Evolutionary conservation across 2,329 filamentous ascomycete genomes (phyloP), one percentile per base, ranked within the genome.

Genomic region (Sporothrix pallida): DNA sequence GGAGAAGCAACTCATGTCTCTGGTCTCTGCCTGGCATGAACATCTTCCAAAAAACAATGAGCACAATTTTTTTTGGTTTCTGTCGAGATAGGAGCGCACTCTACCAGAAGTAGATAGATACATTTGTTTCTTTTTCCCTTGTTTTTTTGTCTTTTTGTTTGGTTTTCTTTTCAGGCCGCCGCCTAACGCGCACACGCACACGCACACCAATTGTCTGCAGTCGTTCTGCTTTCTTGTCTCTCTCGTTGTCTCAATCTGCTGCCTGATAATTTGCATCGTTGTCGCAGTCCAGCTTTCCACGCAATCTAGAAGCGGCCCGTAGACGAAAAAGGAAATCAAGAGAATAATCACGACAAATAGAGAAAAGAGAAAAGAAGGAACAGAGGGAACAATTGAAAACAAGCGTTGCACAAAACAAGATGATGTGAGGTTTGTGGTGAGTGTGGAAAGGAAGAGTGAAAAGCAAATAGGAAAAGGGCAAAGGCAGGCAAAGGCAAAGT

Each of bases 81-180:
- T 68, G 44, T 68, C 48, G 65, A 52, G 44, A 68, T 37, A n/a
- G 50, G 46, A 68, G 44, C 50, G 65, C 65, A 31, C 46, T 68
- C 44, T 50, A 31, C 65, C 48, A 50, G 58, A 46, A 20, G 46
- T 37, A 68, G 65, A 52, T 52, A 68, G 65, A 68, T 68, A 68
- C 65, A 68, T 52, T 50, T 68, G n/a, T 23, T 48, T 50, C 63
- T 23, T 68, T 26, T 37, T 48, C 8, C 20, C 44, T 15, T 26
- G n/a, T n/a, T n/a, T 31, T 42, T 42, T 62, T 62, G 37, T 8
- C 2, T 23, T 2, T 12, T 63, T 10, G 58, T 42, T 62, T 44
- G 17, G 60, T 63, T 44, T 63, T 23, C 17, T 44, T 42, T 23
- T 44, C 31, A n/a, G 60, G 37, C 60, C 37, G 17, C 17, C 37